phyloP scores from a whole-genome alignment of 2,329 filamentous ascomycete species.

The Sporothrix curviconia region DNA sequence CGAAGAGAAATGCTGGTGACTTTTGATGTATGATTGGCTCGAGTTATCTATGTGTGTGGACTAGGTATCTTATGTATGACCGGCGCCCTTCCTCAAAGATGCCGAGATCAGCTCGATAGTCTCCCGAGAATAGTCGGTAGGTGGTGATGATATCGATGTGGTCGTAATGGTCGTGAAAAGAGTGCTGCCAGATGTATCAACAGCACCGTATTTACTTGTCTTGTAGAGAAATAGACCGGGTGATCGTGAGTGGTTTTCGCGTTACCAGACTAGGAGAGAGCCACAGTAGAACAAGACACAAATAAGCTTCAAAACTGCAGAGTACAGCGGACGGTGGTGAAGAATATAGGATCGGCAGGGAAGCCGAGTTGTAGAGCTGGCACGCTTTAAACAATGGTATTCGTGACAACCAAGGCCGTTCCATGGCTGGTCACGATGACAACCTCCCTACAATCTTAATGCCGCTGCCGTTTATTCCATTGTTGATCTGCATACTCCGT shows the following conservation, averaged over 20 bases:
- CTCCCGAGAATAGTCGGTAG: background rate
- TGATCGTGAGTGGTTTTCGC: no score
- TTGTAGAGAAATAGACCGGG: no score
- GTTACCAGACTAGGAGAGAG: no score
- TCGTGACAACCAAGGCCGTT: background rate
- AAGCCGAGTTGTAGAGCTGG: background rate
- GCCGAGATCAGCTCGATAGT: background rate
- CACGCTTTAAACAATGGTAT: background rate
- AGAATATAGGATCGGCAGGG: background rate
- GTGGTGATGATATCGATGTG: background rate
- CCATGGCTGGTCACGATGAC: background rate
- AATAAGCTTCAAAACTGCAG: no score
- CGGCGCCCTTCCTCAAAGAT: no score
- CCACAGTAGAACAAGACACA: background rate
- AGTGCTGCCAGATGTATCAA: no score
- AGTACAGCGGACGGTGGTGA: background rate
- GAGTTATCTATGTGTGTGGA: no score
- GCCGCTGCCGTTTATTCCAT: background rate
- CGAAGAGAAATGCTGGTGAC: no score
- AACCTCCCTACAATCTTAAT: background rate
- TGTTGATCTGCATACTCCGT: background rate
- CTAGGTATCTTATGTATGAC: no score
- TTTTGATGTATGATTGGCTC: no score
- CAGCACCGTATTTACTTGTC: no score
- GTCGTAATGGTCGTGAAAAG: no score